Evolutionary conservation across 2,329 filamentous ascomycete species (phyloP), one percentile per base, ranked within the genome.

Genomic region (Ophiostoma montium): DNA sequence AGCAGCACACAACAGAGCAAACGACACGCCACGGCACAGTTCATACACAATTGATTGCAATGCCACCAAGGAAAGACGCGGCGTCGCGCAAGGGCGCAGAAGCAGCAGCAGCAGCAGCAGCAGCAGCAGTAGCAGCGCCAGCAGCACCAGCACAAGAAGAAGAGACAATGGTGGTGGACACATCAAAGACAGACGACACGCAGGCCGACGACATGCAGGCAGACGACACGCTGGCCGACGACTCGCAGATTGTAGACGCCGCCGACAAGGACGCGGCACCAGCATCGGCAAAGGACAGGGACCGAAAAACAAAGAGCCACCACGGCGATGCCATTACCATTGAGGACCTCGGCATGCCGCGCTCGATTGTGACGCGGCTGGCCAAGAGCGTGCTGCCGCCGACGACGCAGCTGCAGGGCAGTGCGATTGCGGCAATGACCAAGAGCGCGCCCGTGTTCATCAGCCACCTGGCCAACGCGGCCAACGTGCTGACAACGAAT

Each of bases 371-470:
- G 56, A 84, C 83, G 48, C 74, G 85, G 48, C 72, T 92, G 32
- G 83, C 84, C 36, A 90, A 90, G 67, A 82, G 84, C 36, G 84
- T 86, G 6, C 69, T 92, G 5, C 85, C 86, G 1, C 73, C 84
- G 6, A 88, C 88, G 61, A 89, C 85, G 5, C 83, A 87, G 64
- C 85, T 90, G 45, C 84, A 90, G 62, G 85, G 81, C 59, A 87
- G 88, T 67, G 86, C 86, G 38, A 76, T 89, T 49, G 66, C 86
- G 47, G 86, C 85, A 10, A 74, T 92, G 68, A 83, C 78, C 56
- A 89, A 89, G 66, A 84, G 83, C 63, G 82, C 86, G 8, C 89
- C 84, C 1, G 80, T 92, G 0, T 92, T 92, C 60, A 82, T 92
- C 57, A 90, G 78, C 65, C 86, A 89, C 62, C 69, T 92, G 31